Percentiles rank a stretch among this genome's conserved stretches.
Evolutionary conservation across 352 stramenopile genomes (phyloP).

Genomic region (Phytophthora podocarpi): DNA sequence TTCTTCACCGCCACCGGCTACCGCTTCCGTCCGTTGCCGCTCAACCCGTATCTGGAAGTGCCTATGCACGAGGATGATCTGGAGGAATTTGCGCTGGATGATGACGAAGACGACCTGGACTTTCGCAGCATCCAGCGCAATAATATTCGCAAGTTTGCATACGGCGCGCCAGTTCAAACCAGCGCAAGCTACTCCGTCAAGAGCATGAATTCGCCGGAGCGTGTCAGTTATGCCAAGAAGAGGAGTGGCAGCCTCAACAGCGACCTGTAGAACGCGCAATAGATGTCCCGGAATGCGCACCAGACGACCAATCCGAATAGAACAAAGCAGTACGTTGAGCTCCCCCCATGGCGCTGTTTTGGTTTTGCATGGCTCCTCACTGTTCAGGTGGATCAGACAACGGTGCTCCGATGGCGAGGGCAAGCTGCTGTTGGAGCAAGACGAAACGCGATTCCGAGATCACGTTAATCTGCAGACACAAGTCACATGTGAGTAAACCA

Average conservation of each 20-base stretch:
- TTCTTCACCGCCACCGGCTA: conserved; percentile 94
- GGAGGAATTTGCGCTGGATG: conserved; percentile 74
- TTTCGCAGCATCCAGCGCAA: conserved; percentile 39
- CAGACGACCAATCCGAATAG: conserved; percentile 20
- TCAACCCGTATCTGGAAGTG: conserved; percentile 94
- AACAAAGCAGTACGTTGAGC: conserved; percentile 6
- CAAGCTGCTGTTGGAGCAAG: conserved; percentile 16
- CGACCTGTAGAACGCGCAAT: conserved; percentile 28
- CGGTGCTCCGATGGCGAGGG: background rate
- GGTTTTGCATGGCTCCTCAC: background rate
- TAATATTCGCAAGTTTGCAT: conserved; percentile 44
- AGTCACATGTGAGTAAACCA: conserved; percentile 1
- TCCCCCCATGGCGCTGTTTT: background rate
- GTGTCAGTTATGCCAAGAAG: conserved; percentile 26
- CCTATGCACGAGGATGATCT: conserved; percentile 73
- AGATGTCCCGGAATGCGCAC: background rate
- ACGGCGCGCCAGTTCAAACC: conserved; percentile 29
- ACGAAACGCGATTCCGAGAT: conserved; percentile 25
- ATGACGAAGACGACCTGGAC: conserved; percentile 54
- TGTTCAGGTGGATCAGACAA: background rate
- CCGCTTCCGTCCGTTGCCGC: conserved; percentile 90
- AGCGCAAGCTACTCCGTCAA: conserved; percentile 15
- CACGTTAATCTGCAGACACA: conserved; percentile 23
- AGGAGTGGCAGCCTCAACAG: conserved; percentile 32
- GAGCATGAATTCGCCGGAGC: conserved; percentile 5